Percentiles rank a stretch among this genome's conserved stretches.
phyloP scores from a whole-genome alignment of 768 basidiomycete genomes.

The Dendrothele bispora region DNA sequence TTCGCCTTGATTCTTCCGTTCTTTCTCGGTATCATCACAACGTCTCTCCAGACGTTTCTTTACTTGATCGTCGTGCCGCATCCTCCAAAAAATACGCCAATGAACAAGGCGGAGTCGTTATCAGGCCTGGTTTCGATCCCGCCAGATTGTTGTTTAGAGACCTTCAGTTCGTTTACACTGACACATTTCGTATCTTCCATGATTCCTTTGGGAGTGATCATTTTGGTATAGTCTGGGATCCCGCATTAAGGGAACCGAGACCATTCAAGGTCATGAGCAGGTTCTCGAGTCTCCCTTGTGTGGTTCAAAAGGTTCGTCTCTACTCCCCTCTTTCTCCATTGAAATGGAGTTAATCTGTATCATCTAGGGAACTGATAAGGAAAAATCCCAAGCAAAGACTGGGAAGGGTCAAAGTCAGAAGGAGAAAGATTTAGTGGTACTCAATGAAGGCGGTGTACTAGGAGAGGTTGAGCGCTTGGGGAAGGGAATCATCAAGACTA shows the following conservation, averaged over 20 bases:
- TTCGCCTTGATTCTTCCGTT: slow-evolving; percentile 65
- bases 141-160: slow-evolving; percentile 65
- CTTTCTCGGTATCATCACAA: slow-evolving; percentile 79
- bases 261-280: slow-evolving; percentile 82
- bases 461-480: slow-evolving; percentile 62
- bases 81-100: slow-evolving; percentile 48
- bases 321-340: too few species aligned
- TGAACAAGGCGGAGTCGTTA: slow-evolving; percentile 24
- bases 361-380: too few species aligned
- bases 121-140: slow-evolving; percentile 81
- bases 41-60: slow-evolving; percentile 46
- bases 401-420: slow-evolving; percentile 4
- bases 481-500: slow-evolving; percentile 44
- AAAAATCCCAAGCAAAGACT: neutral
- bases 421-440: slow-evolving; percentile 41
- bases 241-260: slow-evolving; percentile 56
- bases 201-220: slow-evolving; percentile 78
- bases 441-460: slow-evolving; percentile 53
- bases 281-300: slow-evolving; percentile 65
- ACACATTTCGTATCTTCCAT: slow-evolving; percentile 81
- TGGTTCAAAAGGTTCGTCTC: slow-evolving; percentile 11
- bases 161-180: slow-evolving; percentile 45
- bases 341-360: too few species aligned
- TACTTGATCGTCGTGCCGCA: too few species aligned
- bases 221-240: slow-evolving; percentile 89